These are phyloP conservation scores for Flaveria robusta DNA, from an alignment of 129 eudicot genomes.

Conservation along the genomic window DNA sequence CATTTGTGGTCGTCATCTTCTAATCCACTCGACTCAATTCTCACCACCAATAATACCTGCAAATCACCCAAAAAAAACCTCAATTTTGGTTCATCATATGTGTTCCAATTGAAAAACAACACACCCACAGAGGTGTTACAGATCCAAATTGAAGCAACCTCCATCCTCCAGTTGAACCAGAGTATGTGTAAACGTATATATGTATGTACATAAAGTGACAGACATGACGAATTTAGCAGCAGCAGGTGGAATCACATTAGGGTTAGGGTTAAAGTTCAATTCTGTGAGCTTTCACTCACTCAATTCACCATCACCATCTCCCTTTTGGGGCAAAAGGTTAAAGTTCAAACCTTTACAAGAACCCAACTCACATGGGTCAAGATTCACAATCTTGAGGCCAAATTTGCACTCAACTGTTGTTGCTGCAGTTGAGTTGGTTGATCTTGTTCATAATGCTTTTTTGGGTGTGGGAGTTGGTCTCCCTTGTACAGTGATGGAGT, in stretches of 20 bases:
- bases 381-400: constrained; percentile 43
- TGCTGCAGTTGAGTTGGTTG: constrained; percentile 50
- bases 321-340: constrained; percentile 66
- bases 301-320: constrained; percentile 48
- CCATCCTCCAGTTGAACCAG: constrained; percentile 21
- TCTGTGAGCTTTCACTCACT: constrained; percentile 43
- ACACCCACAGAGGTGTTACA: not conserved
- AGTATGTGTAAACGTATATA: constrained; percentile 23
- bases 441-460: constrained; percentile 65
- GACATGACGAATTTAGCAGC: constrained; percentile 67
- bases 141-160: constrained; percentile 31
- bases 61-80: constrained; percentile 32
- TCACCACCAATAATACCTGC: constrained; percentile 73
- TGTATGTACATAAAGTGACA: constrained; percentile 11
- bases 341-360: constrained; percentile 46
- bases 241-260: constrained; percentile 42
- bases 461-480: constrained; percentile 98
- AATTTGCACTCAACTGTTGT: constrained; percentile 49
- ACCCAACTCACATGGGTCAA: constrained; percentile 33
- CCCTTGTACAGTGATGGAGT: constrained; percentile 97
- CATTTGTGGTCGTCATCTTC: constrained; percentile 51
- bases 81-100: constrained; percentile 10
- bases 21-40: constrained; percentile 36
- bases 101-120: constrained; percentile 11
- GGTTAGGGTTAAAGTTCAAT: constrained; percentile 46